A percentile compares a stretch with the other conserved stretches of the same genome.
Evolutionary conservation across 495 filamentous ascomycete species (phyloP).

Genomic region (Penicillium steckii): DNA sequence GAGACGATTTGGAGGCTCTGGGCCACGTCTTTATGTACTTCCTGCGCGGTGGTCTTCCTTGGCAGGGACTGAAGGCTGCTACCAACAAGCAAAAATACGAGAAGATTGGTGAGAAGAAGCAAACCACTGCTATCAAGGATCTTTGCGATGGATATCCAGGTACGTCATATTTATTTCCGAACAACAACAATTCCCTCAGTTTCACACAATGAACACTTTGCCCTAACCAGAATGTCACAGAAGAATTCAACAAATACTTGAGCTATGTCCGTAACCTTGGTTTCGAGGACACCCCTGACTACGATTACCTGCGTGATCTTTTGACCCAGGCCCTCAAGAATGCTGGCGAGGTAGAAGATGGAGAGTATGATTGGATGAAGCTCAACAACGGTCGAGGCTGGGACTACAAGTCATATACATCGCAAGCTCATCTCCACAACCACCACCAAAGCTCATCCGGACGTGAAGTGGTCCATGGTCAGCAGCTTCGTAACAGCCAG

Average conservation of each 20-base stretch:
- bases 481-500: constrained; percentile 58
- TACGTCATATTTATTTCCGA: constrained; percentile 36
- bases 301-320: constrained; percentile 94
- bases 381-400: constrained; percentile 91
- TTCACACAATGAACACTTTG: neutral
- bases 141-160: constrained; percentile 93
- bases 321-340: constrained; percentile 97
- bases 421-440: constrained; percentile 71
- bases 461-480: constrained; percentile 67
- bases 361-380: constrained; percentile 99
- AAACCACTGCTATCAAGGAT: constrained; percentile 94
- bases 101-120: constrained; percentile 99
- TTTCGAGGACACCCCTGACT: constrained; percentile 98
- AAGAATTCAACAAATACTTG: constrained; percentile 97
- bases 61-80: constrained; percentile 97
- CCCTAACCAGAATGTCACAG: constrained; percentile 32
- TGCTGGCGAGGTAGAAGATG: constrained; percentile 92
- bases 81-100: constrained; percentile 99
- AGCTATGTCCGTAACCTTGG: constrained; percentile 96
- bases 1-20: constrained; percentile 94
- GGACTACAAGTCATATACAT: constrained; percentile 88
- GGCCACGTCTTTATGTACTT: constrained; percentile 99
- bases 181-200: constrained; percentile 5
- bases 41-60: constrained; percentile 89
- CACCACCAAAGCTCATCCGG: constrained; percentile 74